Conservation (phyloP, 2,329 filamentous ascomycete species). For the Ceratocystis cubensis region DNA sequence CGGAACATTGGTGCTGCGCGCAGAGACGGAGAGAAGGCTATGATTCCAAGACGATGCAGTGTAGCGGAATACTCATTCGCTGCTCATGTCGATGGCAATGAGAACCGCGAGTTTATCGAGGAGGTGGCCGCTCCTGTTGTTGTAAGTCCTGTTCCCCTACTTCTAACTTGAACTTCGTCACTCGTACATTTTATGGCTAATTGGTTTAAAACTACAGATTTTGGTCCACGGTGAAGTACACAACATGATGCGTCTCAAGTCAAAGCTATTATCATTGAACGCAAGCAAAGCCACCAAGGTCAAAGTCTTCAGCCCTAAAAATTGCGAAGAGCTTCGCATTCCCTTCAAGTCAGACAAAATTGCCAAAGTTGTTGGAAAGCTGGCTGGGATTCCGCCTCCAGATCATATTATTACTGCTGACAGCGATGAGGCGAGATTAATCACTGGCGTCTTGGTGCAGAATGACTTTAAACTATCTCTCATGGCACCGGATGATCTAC, state of each 20-base stretch:
- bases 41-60: slow-evolving; percentile 85
- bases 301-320: slow-evolving; percentile 86
- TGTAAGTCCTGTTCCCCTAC: slow-evolving; percentile 42
- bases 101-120: slow-evolving; percentile 95
- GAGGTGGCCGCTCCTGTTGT: slow-evolving; percentile 86
- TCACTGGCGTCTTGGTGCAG: slow-evolving; percentile 86
- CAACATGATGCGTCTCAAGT: slow-evolving; percentile 96
- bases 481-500: slow-evolving; percentile 91
- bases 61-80: slow-evolving; percentile 93
- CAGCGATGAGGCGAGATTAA: slow-evolving; percentile 36
- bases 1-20: slow-evolving; percentile 52
- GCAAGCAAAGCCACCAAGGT: slow-evolving; percentile 66
- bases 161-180: not conserved
- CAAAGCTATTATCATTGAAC: slow-evolving; percentile 85
- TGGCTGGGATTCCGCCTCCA: slow-evolving; percentile 69
- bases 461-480: slow-evolving; percentile 96
- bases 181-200: not conserved
- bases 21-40: slow-evolving; percentile 68
- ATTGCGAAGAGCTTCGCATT: slow-evolving; percentile 88
- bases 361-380: slow-evolving; percentile 88
- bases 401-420: slow-evolving; percentile 27
- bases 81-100: slow-evolving; percentile 87
- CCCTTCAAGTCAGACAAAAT: slow-evolving; percentile 93
- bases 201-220: slow-evolving; percentile 30
- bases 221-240: slow-evolving; percentile 94